These are phyloP conservation scores for Myochromella boudieri DNA, from an alignment of 768 basidiomycete species.

Conservation along the genomic window DNA sequence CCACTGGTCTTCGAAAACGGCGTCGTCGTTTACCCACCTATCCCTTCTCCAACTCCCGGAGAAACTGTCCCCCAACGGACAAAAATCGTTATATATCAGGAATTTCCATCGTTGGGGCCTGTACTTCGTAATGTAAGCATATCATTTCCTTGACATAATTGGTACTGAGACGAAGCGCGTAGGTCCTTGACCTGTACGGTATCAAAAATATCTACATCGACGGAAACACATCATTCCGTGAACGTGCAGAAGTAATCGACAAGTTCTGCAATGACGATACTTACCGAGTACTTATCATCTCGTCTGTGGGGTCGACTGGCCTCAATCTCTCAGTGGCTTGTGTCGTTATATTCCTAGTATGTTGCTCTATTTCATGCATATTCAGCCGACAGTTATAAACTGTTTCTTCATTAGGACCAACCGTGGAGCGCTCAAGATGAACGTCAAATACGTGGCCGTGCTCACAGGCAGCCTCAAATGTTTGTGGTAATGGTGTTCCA, in stretches of 20 bases:
- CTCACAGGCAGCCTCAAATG: constrained; percentile 26
- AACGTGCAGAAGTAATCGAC: constrained; percentile 9
- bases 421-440: constrained; percentile 29
- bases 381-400: no score
- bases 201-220: constrained; percentile 8
- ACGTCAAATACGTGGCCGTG: constrained; percentile 25
- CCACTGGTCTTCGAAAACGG: constrained; percentile 18
- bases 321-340: constrained; percentile 22
- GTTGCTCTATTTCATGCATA: not conserved
- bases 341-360: constrained; percentile 23
- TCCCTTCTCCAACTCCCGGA: constrained; percentile 4
- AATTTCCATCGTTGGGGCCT: constrained; percentile 19
- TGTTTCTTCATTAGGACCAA: constrained; percentile 20
- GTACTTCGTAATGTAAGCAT: constrained; percentile 21
- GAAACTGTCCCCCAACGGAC: not conserved
- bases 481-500: constrained; percentile 20
- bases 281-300: constrained; percentile 20
- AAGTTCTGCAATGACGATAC: constrained; percentile 9
- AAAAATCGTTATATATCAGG: constrained; percentile 20
- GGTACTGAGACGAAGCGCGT: no score
- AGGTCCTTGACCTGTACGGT: constrained; percentile 5
- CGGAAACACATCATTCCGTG: constrained; percentile 13
- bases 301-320: constrained; percentile 20
- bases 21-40: constrained; percentile 3
- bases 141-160: no score